Conservation (phyloP, 805 yeast species). For the Kurtzmaniella cleridarum region DNA sequence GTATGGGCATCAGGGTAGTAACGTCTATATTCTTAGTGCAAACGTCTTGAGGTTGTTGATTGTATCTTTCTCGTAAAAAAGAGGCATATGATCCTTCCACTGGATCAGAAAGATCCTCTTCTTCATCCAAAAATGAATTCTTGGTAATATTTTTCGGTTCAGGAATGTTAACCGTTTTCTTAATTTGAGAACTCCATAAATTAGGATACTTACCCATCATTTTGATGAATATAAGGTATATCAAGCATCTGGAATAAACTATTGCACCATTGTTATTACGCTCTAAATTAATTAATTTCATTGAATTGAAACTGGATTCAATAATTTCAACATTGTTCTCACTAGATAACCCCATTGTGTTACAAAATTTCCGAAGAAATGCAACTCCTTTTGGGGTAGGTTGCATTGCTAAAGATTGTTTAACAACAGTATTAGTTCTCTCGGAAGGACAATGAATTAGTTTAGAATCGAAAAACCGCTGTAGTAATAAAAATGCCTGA, state of each 20-base stretch:
- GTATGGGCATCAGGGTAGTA: no score
- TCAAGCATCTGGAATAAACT: constrained; percentile 55
- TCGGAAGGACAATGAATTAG: constrained; percentile 72
- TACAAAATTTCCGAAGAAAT: constrained; percentile 55
- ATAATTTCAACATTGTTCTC: constrained; percentile 41
- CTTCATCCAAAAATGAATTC: no score
- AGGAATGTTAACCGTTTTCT: no score
- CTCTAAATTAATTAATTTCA: constrained; percentile 66
- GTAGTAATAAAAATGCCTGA: constrained; percentile 29
- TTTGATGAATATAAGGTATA: constrained; percentile 56
- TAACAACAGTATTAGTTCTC: constrained; percentile 52
- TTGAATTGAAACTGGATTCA: constrained; percentile 57
- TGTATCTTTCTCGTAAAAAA: background rate
- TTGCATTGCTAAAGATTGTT: constrained; percentile 47
- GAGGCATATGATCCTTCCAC: background rate
- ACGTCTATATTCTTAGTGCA: background rate
- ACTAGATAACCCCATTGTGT: constrained; percentile 46
- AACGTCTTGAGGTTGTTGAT: background rate
- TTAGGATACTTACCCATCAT: constrained; percentile 67
- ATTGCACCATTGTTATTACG: constrained; percentile 55
- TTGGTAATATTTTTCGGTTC: no score
- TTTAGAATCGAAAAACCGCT: constrained; percentile 53
- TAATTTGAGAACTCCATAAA: constrained; percentile 51
- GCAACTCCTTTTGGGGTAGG: constrained; percentile 92
- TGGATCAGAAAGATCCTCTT: background rate